Base-by-base conservation (phyloP, 2,329 filamentous ascomycete genomes). In the Tothia fuscella region DNA sequence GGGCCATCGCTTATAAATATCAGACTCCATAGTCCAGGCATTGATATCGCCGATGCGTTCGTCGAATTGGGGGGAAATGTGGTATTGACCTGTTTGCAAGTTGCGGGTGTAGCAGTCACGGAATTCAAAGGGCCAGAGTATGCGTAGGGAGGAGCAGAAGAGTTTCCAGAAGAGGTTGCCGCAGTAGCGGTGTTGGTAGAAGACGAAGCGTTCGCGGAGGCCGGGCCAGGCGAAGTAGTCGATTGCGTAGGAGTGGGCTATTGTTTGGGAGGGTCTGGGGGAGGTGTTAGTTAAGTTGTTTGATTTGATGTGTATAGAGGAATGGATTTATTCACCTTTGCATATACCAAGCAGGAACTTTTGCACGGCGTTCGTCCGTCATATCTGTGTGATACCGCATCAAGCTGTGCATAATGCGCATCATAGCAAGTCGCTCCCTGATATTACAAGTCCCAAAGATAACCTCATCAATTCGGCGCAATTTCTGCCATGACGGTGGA, bases 71-170 rank as follows among this genome's bases (percentile, higher is more conserved):
- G 28, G 19, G 6, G 35, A 41, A 21, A 41, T 35, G 16, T 45
- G 26, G 29, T 41, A 45, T 22, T 36, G 22, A 10, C 42, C 42
- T 14, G 44, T 46, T 29, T 34, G 12, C 13, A 33, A 22, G 14
- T 45, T 41, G 6, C 36, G 28, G 7, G 41, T 30, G 20, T 46
- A 46, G 37, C 41, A 44, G 30, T 46, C 44, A 17, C 42, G 42
- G 16, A 45, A 41, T 26, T 46, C 44, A 37, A 30, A 45, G 7
- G 42, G 44, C 44, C 44, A 46, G n/a, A 44, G 19, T 16, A 46
- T 30, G 3, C 26, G 42, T 3, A 44, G 31, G 17, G n/a, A 34
- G 16, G 25, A n/a, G 24, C 32, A 36, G 30, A 45, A 46, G 24
- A 45, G 36, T 16, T 45, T 20, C 44, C 41, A 44, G 21, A 46